Base-by-base conservation (phyloP, 169 alveolate species). In the Cryptosporidium baileyi region DNA sequence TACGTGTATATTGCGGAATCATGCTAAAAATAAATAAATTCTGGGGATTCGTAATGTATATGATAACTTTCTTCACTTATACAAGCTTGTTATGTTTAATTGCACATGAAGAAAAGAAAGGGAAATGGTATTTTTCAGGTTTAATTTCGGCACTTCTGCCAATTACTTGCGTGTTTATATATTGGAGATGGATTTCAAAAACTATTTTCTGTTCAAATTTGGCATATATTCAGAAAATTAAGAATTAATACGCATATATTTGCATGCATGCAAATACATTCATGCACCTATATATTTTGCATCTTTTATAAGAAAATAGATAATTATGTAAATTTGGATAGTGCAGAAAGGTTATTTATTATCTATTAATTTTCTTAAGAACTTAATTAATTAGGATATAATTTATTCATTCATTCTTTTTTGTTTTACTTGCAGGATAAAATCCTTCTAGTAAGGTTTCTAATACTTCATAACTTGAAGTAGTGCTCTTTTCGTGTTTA, bases 141-240 rank as follows among this genome's bases (percentile, higher is more conserved):
- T 61, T 57, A 26, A 3, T 51, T 74, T 11, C 74, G 8, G 85
- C 85, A 19, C 59, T 74, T n/a, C 22, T 59, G 3, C 13, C 32
- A 17, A 43, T 59, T 19, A 24, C 28, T n/a, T 51, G 85, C 24
- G 32, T 54, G 4, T 74, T 74, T 38, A 41, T 54, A 11, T 74
- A 74, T 43, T 74, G 85, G 85, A 51, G 85, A 24, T 74, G 85
- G 85, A 74, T 74, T 54, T 74, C 85, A 54, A 74, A n/a, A 22
- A 32, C 85, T 8, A 74, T 74, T 19, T 74, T 54, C 19, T 74
- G 67, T 51, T 51, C 85, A 24, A 74, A 51, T 74, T 34, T 51
- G 85, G 74, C 65, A 22, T 74, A 74, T 65, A 5, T 49, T 8
- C 81, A 65, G 32, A 47, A 65, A 30, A 65, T n/a, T 22, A 2